Base-by-base conservation (phyloP, 2,329 filamentous ascomycete genomes). In the Cryphonectria naterciae region DNA sequence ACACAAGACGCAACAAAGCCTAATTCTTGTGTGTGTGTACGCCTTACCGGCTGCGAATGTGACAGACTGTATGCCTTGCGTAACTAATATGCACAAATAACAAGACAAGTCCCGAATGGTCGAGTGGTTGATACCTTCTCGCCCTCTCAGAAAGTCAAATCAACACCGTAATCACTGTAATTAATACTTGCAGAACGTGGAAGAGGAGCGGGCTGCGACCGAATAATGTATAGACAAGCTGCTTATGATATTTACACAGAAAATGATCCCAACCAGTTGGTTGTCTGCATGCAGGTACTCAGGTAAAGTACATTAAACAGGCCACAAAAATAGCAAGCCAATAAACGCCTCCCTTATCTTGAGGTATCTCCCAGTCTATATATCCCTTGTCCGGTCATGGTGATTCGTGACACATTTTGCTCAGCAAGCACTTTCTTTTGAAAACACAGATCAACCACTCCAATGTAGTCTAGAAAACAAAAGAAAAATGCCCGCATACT, bases 281-380 rank as follows among this genome's bases (percentile, higher is more conserved):
- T 8, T 6, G 25, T 11, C 28, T 32, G 28, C 25, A 56, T 58
- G 54, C 28, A 35, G 13, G 28, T 28, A 35, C 0, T 58, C 19
- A 19, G 35, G 6, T n/a, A 49, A 56, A 58, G 6, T n/a, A 49
- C 46, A 49, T 46, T 46, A 28, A 25, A 15, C 8, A 7, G 46
- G 4, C 19, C 15, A 32, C 28, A 52, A 35, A 65, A 46, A 19
- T 35, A 39, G 35, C 32, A 60, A 56, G 32, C 67, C 60, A 25
- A 35, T 56, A 4, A 68, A 68, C 67, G 60, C 67, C 67, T 22
- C 46, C 60, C 32, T n/a, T 10, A 39, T 39, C 6, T 7, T 49
- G 35, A 68, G 67, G 67, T 68, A 68, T 68, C 67, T 68, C 13
- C 67, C 60, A 43, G 43, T 68, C 67, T 68, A 49, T 49, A 68